Base-by-base conservation (phyloP, 2,329 filamentous ascomycete species). In the Xylaria sp. region DNA sequence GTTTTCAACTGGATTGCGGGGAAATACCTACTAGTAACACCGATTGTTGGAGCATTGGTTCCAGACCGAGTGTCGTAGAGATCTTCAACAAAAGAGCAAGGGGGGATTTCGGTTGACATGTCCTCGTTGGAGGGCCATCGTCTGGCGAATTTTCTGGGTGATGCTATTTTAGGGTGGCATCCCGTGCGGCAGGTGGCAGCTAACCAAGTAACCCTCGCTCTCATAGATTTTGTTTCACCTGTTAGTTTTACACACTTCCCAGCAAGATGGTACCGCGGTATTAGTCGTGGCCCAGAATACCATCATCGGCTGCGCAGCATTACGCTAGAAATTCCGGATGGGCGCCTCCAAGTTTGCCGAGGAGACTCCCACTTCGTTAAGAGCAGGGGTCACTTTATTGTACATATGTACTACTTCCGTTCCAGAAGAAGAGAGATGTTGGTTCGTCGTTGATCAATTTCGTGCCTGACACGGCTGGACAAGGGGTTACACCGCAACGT, bases 21-120 rank as follows among this genome's bases (percentile, higher is more conserved):
- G 73, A 75, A 75, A 76, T 76, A 76, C 75, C 65, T 70, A 30
- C 63, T 60, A 76, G 75, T 76, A 75, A 76, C 74, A 74, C 75
- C 75, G 75, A 75, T 68, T 69, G 66, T 71, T 74, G 70, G 73
- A 62, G 62, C 56, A 65, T 69, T 74, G 66, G 43, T 52, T 63
- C 70, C 63, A 74, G 66, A 65, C 69, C 62, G 52, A 68, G 59
- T 65, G 69, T 45, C 34, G 10, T 39, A 56, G 20, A 53, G 15
- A 23, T 36, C 52, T 45, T 61, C 6, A 36, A 66, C 36, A 64
- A 23, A 68, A 57, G 32, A 41, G 25, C 53, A 52, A 53, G 57
- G 53, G 65, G 36, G 32, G 39, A 41, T 34, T 59, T 53, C 59
- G 36, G 55, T 60, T 58, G 46, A 61, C 39, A 41, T 28, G 56